phyloP scores from a whole-genome alignment of 768 basidiomycete genomes.

The Symmetrospora coprosmae region DNA sequence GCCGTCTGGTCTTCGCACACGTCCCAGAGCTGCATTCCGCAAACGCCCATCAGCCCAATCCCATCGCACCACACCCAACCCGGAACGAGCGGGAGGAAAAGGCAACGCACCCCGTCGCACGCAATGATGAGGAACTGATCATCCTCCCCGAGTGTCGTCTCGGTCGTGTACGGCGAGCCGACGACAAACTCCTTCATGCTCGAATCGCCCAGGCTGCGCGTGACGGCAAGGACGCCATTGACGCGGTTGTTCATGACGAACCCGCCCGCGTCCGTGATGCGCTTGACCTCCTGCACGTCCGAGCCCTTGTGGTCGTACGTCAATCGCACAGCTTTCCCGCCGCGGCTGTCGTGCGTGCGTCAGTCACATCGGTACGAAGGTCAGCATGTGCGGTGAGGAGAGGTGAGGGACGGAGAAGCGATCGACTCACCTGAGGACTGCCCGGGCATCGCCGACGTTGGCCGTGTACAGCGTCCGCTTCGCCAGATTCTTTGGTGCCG shows the following conservation, averaged over 20 bases:
- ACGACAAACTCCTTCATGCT: conserved; percentile 99
- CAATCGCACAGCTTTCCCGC: conserved; percentile 74
- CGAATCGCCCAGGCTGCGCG: conserved; percentile 84
- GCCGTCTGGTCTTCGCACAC: conserved; percentile 81
- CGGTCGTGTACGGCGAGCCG: conserved; percentile 95
- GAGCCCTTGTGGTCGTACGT: conserved; percentile 99
- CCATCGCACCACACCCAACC: neutral
- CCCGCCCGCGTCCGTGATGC: conserved; percentile 92
- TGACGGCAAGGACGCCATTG: conserved; percentile 89
- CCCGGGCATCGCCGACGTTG: conserved; percentile 91
- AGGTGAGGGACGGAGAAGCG: neutral
- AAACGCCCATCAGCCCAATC: too few relatives aligned
- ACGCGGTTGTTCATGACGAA: conserved; percentile 98
- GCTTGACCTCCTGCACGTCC: conserved; percentile 91
- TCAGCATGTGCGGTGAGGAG: neutral
- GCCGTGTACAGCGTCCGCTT: conserved; percentile 63
- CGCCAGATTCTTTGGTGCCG: conserved; percentile 35
- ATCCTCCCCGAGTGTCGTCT: conserved; percentile 73
- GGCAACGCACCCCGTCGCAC: conserved; percentile 75
- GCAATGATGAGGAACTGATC: conserved; percentile 93
- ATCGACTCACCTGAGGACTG: conserved; percentile 56
- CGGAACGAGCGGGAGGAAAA: neutral
- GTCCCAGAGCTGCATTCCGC: conserved; percentile 68
- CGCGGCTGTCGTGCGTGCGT: conserved; percentile 41
- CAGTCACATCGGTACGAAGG: neutral